Conservation (phyloP, 257 asterid genomes). For the Agastache rugosa region DNA sequence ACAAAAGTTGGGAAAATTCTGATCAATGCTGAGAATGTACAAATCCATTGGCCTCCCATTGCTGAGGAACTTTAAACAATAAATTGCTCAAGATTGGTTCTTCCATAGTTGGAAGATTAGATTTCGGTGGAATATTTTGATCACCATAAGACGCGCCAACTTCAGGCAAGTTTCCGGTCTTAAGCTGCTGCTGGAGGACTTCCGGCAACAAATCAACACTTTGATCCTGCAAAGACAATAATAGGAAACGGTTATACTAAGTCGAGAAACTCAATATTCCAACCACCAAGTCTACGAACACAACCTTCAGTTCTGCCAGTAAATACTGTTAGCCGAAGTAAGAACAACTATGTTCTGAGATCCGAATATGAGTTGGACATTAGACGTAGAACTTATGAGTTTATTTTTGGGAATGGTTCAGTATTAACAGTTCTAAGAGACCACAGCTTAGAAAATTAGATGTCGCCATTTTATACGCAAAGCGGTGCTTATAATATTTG, state of each 20-base stretch:
- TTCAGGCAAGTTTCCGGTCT: conserved; percentile 65
- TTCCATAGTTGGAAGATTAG: conserved; percentile 44
- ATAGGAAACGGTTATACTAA: not conserved
- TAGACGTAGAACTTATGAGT: not conserved
- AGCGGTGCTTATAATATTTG: not conserved
- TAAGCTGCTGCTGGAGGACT: conserved; percentile 66
- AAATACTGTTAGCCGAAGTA: not conserved
- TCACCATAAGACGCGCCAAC: conserved; percentile 36
- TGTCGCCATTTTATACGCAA: not conserved
- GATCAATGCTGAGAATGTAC: conserved; percentile 31
- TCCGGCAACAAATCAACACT: conserved; percentile 85
- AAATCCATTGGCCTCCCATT: conserved; percentile 45
- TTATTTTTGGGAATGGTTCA: not conserved
- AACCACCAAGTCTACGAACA: not conserved
- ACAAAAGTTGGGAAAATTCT: not conserved
- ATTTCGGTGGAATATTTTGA: conserved; percentile 43
- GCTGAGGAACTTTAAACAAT: conserved; percentile 47
- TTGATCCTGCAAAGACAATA: conserved; percentile 58
- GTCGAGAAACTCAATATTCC: not conserved
- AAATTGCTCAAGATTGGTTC: conserved; percentile 69
- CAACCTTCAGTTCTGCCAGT: not conserved
- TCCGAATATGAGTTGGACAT: not conserved
- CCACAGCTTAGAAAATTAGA: not conserved
- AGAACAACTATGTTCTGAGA: not conserved
- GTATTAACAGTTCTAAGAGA: not conserved